Base-by-base conservation (phyloP, 208 protist species). In the Tritrichomonas musculus region DNA sequence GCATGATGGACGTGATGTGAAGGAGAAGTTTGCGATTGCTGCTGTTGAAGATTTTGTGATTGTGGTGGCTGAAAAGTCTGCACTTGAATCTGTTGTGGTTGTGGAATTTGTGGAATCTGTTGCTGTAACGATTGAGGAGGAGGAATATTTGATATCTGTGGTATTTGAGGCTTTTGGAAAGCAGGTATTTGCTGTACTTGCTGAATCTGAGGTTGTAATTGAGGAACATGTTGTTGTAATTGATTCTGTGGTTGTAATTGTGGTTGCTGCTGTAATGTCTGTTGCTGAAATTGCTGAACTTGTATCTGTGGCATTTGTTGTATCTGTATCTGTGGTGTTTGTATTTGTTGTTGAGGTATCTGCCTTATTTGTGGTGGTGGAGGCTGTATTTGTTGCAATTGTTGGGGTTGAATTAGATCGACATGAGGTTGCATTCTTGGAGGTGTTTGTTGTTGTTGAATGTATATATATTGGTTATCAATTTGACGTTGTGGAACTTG, bases 401-500 rank as follows among this genome's bases (percentile, higher is more conserved):
- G 93, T 93, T 94, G n/a, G n/a, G n/a, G n/a, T n/a, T n/a, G n/a
- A n/a, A n/a, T n/a, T n/a, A n/a, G n/a, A n/a, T n/a, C n/a, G n/a
- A n/a, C n/a, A n/a, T n/a, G n/a, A n/a, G n/a, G n/a, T n/a, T n/a
- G n/a, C n/a, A n/a, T n/a, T n/a, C n/a, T n/a, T n/a, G n/a, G n/a
- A n/a, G n/a, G n/a, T n/a, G n/a, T n/a, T n/a, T n/a, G 84, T 93
- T 94, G 93, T 93, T 94, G 93, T 94, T 94, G 66, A 22, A 60
- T 60, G 17, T 22, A 22, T 60, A 22, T 60, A 92, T 84, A 57
- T 36, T 8, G 92, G 8, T 92, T 36, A 92, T 93, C 73, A 53
- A 53, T 5, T 82, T 82, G 41, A 50, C 5, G 41, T 82, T 82
- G 41, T 82, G 39, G 39, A 22, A 53, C 5, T 17, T 82, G 41